Evolutionary conservation across 2,329 filamentous ascomycete genomes (phyloP), one percentile per base, ranked within the genome.

Genomic region (Phialocephala subalpina): DNA sequence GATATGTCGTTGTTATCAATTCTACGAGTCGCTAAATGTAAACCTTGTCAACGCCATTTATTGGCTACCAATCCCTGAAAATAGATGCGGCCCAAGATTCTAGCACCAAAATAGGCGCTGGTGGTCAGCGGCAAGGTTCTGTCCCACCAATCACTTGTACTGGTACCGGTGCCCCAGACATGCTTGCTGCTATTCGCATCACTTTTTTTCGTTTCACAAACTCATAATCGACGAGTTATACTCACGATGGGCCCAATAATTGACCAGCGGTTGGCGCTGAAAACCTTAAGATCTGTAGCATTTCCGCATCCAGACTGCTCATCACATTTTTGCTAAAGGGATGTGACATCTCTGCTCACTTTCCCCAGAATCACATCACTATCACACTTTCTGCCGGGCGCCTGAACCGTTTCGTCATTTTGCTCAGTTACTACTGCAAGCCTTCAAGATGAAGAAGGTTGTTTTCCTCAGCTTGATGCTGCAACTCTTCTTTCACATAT

Each of bases 191-290:
- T 67, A 58, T 60, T 55, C 64, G 52, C 47, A 60, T 59, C 64
- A 62, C 69, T 78, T 25, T 60, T 82, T 5, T 64, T 36, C 33
- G 67, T 70, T 70, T 72, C 66, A 68, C 22, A 66, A 55, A 53
- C 33, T 38, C 57, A 61, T 68, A 62, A 57, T 36, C 14, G 38
- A 55, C 42, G 49, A 61, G 58, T 35, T 63, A 58, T 64, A 63
- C 36, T 60, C 16, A 55, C 36, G 8, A 52, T 42, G 53, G 72
- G 62, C 73, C 73, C 73, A 75, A 74, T 75, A 57, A 70, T 66
- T 67, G 72, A 66, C 73, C 69, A 36, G 22, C 62, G 63, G 66
- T 69, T 71, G 60, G 62, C 72, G 73, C 73, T 72, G 63, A 58
- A 56, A 66, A 64, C 49, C 63, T 67, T 72, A 72, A 72, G 67